Conservation (phyloP, 305 asterid species). For the Withania somnifera region DNA sequence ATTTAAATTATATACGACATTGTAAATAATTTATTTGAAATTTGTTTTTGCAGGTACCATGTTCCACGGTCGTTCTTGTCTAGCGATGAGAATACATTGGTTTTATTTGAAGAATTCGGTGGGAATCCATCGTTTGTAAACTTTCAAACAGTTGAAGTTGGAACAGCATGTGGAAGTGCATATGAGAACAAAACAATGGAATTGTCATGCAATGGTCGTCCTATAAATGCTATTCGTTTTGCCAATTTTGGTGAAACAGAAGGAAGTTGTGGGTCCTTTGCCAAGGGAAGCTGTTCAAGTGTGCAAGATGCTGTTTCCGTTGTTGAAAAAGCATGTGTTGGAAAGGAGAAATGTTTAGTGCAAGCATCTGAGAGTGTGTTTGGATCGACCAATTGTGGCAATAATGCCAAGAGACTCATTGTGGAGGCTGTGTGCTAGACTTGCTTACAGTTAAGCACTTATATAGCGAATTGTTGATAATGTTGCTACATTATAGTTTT, state of each 20-base stretch:
- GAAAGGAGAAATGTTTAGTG: slow-evolving; percentile 37
- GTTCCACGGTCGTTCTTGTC: slow-evolving; percentile 53
- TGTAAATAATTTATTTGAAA: neutral
- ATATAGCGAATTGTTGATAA: neutral
- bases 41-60: slow-evolving; percentile 31
- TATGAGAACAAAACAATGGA: slow-evolving; percentile 29
- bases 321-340: slow-evolving; percentile 37
- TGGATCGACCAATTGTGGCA: slow-evolving; percentile 35
- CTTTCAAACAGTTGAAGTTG: slow-evolving; percentile 31
- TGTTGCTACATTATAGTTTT: neutral
- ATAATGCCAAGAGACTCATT: slow-evolving; percentile 25
- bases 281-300: slow-evolving; percentile 30
- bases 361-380: slow-evolving; percentile 25
- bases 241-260: slow-evolving; percentile 43
- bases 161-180: slow-evolving; percentile 36
- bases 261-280: slow-evolving; percentile 46
- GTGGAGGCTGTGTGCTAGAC: slow-evolving; percentile 53
- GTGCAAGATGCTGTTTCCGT: slow-evolving; percentile 11
- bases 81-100: slow-evolving; percentile 35
- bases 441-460: neutral
- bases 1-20: neutral
- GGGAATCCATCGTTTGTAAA: slow-evolving; percentile 48
- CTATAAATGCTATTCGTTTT: slow-evolving; percentile 29
- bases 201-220: slow-evolving; percentile 35
- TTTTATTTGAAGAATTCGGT: slow-evolving; percentile 68